These are phyloP conservation scores for Penicillium sp. DNA, from an alignment of 2,329 filamentous ascomycete species.

Conservation along the genomic window DNA sequence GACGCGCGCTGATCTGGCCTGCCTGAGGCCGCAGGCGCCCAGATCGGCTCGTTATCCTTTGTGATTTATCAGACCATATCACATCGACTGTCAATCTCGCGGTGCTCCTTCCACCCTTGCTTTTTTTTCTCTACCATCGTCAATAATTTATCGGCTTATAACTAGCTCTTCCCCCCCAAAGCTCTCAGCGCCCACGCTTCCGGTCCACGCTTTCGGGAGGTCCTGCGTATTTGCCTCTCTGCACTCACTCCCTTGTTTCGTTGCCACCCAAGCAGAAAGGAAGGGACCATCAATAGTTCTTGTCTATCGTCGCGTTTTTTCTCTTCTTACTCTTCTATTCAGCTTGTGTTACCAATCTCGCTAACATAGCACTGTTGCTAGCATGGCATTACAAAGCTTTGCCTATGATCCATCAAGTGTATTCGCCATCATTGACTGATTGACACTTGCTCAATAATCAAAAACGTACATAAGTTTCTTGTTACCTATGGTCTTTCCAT, in stretches of 20 bases:
- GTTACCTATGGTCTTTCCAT: too few species aligned
- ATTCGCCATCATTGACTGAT: too few species aligned
- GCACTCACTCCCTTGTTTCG: not conserved
- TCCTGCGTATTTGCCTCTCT: not conserved
- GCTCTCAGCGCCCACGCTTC: too few species aligned
- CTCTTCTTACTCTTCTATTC: not conserved
- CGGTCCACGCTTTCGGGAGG: not conserved
- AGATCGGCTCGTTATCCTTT: not conserved
- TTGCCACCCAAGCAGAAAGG: not conserved
- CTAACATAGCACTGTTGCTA: too few species aligned
- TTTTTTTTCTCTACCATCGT: not conserved
- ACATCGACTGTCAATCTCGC: conserved; percentile 1
- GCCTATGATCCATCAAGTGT: too few species aligned
- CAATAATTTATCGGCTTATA: not conserved
- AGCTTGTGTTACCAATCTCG: not conserved
- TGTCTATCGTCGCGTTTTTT: not conserved
- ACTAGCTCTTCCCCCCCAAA: not conserved
- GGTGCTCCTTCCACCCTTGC: conserved; percentile 5
- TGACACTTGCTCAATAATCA: too few species aligned
- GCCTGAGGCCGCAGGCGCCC: too few species aligned
- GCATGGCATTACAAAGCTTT: too few species aligned
- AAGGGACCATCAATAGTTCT: conserved; percentile 15
- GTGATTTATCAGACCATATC: too few species aligned
- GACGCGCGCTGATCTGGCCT: not conserved
- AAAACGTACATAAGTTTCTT: too few species aligned